Conservation (phyloP, 192 early-diverging fungal genomes). For the Diversispora epigaea region DNA sequence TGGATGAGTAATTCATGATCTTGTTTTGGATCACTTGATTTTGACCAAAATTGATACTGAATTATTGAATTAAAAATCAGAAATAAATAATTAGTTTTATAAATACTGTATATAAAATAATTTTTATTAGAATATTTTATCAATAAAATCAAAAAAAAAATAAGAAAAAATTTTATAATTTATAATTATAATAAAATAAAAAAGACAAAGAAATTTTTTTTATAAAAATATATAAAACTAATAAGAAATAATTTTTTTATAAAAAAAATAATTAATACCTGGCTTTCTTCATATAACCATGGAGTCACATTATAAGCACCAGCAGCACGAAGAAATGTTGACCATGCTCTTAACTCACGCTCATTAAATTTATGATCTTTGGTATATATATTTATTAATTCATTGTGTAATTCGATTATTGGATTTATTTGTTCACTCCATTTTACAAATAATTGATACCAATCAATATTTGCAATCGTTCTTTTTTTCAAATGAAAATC, state of each 20-base stretch:
- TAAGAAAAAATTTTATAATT: no score
- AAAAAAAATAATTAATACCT: neutral
- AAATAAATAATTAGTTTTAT: neutral
- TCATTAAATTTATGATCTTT: neutral
- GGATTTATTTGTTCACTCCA: neutral
- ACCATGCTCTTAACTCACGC: neutral
- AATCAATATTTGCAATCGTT: neutral
- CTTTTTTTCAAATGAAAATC: neutral
- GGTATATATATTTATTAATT: neutral
- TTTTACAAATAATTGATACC: neutral
- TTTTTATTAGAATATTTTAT: no score
- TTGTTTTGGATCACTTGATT: neutral
- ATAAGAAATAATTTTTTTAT: no score
- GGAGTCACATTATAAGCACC: neutral
- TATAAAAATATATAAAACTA: no score
- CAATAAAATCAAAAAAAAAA: no score
- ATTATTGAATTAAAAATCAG: neutral
- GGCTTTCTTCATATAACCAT: neutral
- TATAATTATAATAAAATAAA: no score
- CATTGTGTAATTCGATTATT: neutral
- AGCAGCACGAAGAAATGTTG: neutral
- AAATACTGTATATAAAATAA: neutral
- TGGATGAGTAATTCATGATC: neutral
- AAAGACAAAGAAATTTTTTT: no score
- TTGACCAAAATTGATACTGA: constrained; percentile 11